Conservation (phyloP, 306 rosid species). For the Sindora glabra region DNA sequence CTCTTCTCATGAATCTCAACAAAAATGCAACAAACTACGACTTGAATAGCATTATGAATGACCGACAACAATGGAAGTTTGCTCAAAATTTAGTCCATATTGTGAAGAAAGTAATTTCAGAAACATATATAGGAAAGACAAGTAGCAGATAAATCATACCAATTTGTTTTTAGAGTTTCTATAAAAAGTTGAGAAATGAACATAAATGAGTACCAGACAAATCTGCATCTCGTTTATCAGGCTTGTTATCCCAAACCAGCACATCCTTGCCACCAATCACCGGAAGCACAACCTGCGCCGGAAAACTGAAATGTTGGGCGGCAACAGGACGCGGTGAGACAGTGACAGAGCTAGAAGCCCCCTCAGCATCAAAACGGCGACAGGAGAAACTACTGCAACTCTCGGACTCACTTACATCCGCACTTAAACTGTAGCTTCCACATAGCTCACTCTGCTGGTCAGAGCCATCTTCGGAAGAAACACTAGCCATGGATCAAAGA, state of each 20-base stretch:
- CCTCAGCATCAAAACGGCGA: constrained; percentile 64
- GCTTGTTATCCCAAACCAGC: constrained; percentile 61
- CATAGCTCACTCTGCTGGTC: constrained; percentile 77
- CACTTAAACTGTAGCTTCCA: constrained; percentile 84
- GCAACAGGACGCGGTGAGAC: constrained; percentile 50
- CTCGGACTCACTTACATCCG: constrained; percentile 91
- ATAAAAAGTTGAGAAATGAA: too few species aligned
- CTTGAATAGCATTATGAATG: too few species aligned
- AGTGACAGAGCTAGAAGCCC: constrained; percentile 67
- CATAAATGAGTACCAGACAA: constrained; percentile 47
- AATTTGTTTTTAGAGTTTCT: too few species aligned
- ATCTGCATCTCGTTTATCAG: constrained; percentile 37
- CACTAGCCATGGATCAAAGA: constrained; percentile 46
- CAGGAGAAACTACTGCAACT: constrained; percentile 75
- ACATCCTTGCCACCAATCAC: constrained; percentile 68
- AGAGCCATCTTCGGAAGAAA: constrained; percentile 62
- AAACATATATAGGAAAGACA: too few species aligned
- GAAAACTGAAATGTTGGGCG: constrained; percentile 30
- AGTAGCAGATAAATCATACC: too few species aligned
- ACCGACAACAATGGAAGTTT: too few species aligned
- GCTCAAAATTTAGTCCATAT: neutral
- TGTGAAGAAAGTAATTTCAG: neutral
- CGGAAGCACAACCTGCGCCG: constrained; percentile 58
- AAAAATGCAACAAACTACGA: neutral
- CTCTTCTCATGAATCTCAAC: neutral